Evolutionary conservation across 192 early-diverging fungal species (phyloP), one percentile per base, ranked within the genome.

Genomic region (Spizellomyces sp.): DNA sequence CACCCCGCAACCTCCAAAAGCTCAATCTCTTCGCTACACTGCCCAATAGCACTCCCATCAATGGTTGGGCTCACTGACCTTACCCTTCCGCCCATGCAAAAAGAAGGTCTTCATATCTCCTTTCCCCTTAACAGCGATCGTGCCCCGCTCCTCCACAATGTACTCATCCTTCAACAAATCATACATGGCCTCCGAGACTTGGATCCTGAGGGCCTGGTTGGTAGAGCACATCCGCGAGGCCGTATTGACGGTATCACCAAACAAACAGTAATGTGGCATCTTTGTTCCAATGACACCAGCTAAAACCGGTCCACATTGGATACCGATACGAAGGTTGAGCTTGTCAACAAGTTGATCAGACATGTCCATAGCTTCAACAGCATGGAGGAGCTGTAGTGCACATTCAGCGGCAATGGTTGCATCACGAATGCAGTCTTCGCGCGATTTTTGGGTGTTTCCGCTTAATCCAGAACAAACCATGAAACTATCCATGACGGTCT

Each of bases 211-310:
- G 1, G 63, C 45, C 66, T 64, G 9, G 50, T 64, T 67, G 19
- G 72, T 76, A 3, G 73, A 76, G 62, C 80, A 79, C 79, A 82
- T 81, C n/a, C 77, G 62, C 14, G 67, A 74, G 5, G 78, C 78
- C 12, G 71, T 64, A 52, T 78, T 80, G 56, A 77, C 75, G 10
- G 81, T 81, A 62, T 82, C 76, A 47, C 79, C 74, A 61, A 79
- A 82, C 27, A 82, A 56, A 65, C 78, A 80, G 65, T 77, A 81
- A 45, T 76, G 70, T 7, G 80, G 80, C 80, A 81, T 81, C 58
- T 82, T 82, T n/a, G 62, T 66, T 42, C 80, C 80, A 12, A 82
- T 74, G 41, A 82, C 78, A 36, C 80, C 80, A 9, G 78, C 77
- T 7, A 82, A 56, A 1, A 77, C 75, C 17, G 80, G 80, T 45